A percentile compares a stretch with the other conserved stretches of the same genome.
Evolutionary conservation across 2,329 filamentous ascomycete genomes (phyloP).

Genomic region (Sclerotinia borealis): DNA sequence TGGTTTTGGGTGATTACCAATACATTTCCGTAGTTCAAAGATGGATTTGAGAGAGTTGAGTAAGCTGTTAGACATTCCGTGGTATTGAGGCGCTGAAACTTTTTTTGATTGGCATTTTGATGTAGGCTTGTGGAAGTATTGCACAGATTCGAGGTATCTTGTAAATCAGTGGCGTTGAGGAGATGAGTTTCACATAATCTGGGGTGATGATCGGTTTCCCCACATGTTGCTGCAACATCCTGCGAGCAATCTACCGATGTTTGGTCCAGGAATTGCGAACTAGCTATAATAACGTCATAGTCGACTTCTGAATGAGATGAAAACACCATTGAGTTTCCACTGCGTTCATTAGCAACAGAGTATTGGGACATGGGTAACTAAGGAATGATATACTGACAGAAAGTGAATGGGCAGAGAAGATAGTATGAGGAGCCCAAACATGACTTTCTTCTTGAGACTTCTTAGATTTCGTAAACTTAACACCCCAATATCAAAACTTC

Average conservation of each 20-base stretch:
- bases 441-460: constrained; percentile 17
- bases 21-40: constrained; percentile 17
- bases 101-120: constrained; percentile 4
- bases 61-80: constrained; percentile 22
- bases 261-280: constrained; percentile 16
- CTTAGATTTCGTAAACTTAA: constrained; percentile 37
- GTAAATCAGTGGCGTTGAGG: neutral
- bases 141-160: neutral
- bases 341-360: neutral
- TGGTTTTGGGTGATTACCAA: constrained; percentile 21
- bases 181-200: neutral
- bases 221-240: constrained; percentile 10
- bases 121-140: constrained; percentile 3
- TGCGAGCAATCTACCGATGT: neutral
- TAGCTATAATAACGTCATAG: constrained; percentile 21
- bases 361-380: neutral
- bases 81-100: constrained; percentile 16
- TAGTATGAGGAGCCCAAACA: constrained; percentile 17
- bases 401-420: constrained; percentile 25
- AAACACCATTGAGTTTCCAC: constrained; percentile 24
- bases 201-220: constrained; percentile 10
- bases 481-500: constrained; percentile 42
- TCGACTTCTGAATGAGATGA: constrained; percentile 18
- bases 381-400: constrained; percentile 20
- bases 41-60: constrained; percentile 13